Evolutionary conservation across 179 eudicot genomes (phyloP).

Genomic region (Nepenthes alata): DNA sequence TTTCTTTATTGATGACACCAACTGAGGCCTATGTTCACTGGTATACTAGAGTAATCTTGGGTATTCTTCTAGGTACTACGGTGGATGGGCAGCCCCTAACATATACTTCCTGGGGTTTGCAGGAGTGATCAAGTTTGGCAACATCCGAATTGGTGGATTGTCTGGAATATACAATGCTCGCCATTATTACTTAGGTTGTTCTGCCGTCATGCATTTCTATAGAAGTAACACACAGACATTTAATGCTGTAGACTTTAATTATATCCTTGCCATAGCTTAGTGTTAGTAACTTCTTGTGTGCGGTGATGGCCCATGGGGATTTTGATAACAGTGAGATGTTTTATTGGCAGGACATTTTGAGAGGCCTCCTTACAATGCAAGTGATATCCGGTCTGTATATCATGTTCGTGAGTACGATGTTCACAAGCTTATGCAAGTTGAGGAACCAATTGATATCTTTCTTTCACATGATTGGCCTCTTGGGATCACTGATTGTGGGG

Average conservation of each 20-base stretch:
- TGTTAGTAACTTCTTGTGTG: background rate
- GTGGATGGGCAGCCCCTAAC: slow-evolving; percentile 97
- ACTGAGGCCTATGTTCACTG: background rate
- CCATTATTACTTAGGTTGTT: slow-evolving; percentile 61
- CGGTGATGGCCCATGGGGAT: background rate
- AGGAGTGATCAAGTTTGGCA: slow-evolving; percentile 91
- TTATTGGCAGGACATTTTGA: slow-evolving; percentile 73
- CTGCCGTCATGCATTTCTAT: slow-evolving; percentile 2
- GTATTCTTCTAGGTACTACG: slow-evolving; percentile 63
- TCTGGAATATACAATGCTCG: slow-evolving; percentile 82
- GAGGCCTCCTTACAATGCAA: slow-evolving; percentile 69
- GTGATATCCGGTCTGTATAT: slow-evolving; percentile 69
- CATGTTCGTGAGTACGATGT: slow-evolving; percentile 93
- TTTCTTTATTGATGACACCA: slow-evolving; percentile 1
- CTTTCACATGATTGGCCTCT: slow-evolving; percentile 98
- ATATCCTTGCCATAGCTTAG: background rate
- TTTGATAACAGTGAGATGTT: background rate
- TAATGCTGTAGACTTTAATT: background rate
- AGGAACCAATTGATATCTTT: slow-evolving; percentile 81
- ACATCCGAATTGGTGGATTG: slow-evolving; percentile 84
- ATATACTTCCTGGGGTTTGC: slow-evolving; percentile 94
- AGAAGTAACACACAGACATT: background rate
- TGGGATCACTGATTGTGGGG: slow-evolving; percentile 81
- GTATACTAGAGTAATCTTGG: background rate
- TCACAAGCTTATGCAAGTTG: slow-evolving; percentile 79